Evolutionary conservation across 768 basidiomycete species (phyloP).

Genomic region (Cystobasidium tubakii): DNA sequence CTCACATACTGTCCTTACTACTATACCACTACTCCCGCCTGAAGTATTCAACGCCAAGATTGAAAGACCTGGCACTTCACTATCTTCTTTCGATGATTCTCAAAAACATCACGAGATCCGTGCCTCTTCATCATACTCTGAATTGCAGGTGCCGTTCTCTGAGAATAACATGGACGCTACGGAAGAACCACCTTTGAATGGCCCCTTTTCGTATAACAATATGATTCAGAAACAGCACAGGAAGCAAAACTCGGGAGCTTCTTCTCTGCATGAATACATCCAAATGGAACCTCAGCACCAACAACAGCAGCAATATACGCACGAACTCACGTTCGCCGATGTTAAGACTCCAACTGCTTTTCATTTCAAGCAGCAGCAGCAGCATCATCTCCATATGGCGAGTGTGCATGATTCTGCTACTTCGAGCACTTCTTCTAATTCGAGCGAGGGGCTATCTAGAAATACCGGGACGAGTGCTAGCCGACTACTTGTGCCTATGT

Average conservation of each 20-base stretch:
- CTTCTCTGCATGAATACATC: neutral
- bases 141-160: neutral
- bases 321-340: constrained; percentile 9
- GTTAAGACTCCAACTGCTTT: constrained; percentile 33
- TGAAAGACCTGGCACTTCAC: neutral
- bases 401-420: neutral
- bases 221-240: neutral
- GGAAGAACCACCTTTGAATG: neutral
- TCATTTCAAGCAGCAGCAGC: neutral
- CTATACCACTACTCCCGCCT: neutral
- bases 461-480: no score
- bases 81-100: neutral
- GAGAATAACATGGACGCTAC: neutral
- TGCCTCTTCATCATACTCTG: neutral
- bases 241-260: neutral
- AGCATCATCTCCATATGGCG: neutral
- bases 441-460: no score
- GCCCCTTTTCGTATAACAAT: neutral
- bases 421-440: neutral
- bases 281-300: neutral
- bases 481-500: no score
- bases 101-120: neutral
- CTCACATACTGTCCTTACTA: neutral
- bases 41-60: neutral
- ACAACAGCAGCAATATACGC: neutral